Evolutionary conservation across 176 grass and related monocot genomes (phyloP), one percentile per base, ranked within the genome.

Genomic region (Raddia guianensis): DNA sequence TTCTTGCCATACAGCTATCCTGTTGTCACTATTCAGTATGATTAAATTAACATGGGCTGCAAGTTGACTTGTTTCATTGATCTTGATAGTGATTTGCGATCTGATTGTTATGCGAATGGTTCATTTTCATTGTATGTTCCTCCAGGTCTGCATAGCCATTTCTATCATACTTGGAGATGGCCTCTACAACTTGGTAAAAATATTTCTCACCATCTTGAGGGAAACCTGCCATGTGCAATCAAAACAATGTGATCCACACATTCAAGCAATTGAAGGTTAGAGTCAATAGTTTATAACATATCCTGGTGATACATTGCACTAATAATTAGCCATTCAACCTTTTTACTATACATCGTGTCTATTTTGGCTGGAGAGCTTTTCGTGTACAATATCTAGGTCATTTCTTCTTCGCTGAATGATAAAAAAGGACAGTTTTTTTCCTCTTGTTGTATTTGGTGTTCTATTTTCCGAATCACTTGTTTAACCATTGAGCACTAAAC

Each of bases 141-240:
- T 78, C 49, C 44, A 88, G 86, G 86, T 88, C 50, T 79, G 73
- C 70, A 50, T 83, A 73, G 86, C 74, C 42, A 83, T 88, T 52
- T 73, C 86, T 66, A 61, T 88, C 74, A 88, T 88, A 83, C 86
- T 88, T 68, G 86, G 86, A 73, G 86, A 88, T 83, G 86, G 86
- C 10, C 60, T 88, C n/a, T 88, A 88, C 20, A 88, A 88, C 68
- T 83, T 88, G 33, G n/a, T 83, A 60, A 88, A 88, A n/a, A 73
- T 83, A 32, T 60, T 88, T 52, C 1, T 83, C 19, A 3, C 74
- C 19, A 79, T 83, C 32, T 33, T 44, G 73, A 83, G 68, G 54
- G 80, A 60, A 67, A 52, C 83, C 5, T 79, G 50, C 20, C 73
- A 14, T 10, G 9, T 2, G 32, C 74, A 73, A 16, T 60, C 52